phyloP scores from a whole-genome alignment of 495 filamentous ascomycete genomes.

The Pyrenula massariospora region DNA sequence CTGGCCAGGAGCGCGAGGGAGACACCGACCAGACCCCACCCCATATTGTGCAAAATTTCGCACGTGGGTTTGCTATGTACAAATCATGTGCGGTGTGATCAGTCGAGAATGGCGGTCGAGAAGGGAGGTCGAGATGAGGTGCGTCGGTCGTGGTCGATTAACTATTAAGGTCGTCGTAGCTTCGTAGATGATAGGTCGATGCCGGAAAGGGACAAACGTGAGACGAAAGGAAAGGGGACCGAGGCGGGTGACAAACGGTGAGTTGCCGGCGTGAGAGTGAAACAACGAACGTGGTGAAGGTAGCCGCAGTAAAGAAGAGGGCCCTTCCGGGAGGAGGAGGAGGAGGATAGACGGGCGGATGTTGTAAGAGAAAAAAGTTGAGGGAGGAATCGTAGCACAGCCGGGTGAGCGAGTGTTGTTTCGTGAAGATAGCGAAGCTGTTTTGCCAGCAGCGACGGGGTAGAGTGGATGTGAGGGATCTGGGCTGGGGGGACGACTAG shows the following conservation, averaged over 20 bases:
- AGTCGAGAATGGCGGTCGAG: background rate
- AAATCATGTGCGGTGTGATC: background rate
- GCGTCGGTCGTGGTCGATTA: background rate
- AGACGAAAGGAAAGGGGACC: background rate
- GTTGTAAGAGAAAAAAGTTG: background rate
- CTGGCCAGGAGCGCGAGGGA: slow-evolving; percentile 18
- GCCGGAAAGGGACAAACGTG: background rate
- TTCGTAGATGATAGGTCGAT: background rate
- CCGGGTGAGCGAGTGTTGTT: background rate
- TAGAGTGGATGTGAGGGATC: background rate
- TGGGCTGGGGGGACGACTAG: background rate
- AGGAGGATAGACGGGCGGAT: background rate
- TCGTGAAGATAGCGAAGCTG: background rate
- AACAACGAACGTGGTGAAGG: background rate
- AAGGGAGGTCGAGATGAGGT: background rate
- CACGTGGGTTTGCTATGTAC: background rate
- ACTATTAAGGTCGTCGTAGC: background rate
- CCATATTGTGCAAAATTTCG: background rate
- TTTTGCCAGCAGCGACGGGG: too few relatives aligned
- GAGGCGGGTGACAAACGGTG: too few relatives aligned
- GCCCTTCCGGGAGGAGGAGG: background rate
- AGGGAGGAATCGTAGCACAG: background rate
- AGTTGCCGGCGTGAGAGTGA: background rate
- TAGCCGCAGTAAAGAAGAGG: background rate
- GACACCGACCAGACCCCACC: slow-evolving; percentile 16